These are phyloP conservation scores for Chalaropsis thielavioides DNA, from an alignment of 2,329 filamentous ascomycete genomes.

Conservation along the genomic window DNA sequence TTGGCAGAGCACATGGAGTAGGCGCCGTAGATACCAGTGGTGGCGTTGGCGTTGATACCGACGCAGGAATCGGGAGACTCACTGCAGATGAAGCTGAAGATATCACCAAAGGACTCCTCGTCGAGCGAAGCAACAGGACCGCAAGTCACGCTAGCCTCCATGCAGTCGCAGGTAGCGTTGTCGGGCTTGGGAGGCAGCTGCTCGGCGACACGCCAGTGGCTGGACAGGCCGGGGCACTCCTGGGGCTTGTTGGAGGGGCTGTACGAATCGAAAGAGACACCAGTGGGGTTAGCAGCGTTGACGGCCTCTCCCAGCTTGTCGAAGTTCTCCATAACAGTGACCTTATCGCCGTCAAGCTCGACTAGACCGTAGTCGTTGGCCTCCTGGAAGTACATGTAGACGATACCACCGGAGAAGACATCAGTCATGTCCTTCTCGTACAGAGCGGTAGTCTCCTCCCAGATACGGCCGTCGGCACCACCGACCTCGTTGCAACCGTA, in stretches of 20 bases:
- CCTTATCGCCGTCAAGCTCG: slow-evolving; percentile 41
- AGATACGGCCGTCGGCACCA: slow-evolving; percentile 53
- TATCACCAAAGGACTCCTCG: slow-evolving; percentile 43
- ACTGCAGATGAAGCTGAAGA: slow-evolving; percentile 66
- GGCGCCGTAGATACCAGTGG: slow-evolving; percentile 55
- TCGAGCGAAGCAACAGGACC: slow-evolving; percentile 44
- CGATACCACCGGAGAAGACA: slow-evolving; percentile 90
- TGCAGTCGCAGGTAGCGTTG: slow-evolving; percentile 67
- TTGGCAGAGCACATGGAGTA: slow-evolving; percentile 61
- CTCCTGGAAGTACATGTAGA: slow-evolving; percentile 98
- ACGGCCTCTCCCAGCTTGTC: slow-evolving; percentile 56
- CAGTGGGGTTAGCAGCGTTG: slow-evolving; percentile 49
- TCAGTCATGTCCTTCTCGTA: slow-evolving; percentile 67
- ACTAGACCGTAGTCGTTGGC: slow-evolving; percentile 78
- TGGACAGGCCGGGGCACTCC: slow-evolving; percentile 50
- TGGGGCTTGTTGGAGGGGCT: slow-evolving; percentile 52
- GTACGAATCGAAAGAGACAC: slow-evolving; percentile 54
- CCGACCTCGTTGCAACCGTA: slow-evolving; percentile 75
- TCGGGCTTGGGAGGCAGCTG: slow-evolving; percentile 74
- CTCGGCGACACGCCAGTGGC: slow-evolving; percentile 53
- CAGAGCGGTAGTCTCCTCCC: slow-evolving; percentile 71
- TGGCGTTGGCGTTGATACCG: slow-evolving; percentile 54
- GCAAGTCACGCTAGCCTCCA: slow-evolving; percentile 61
- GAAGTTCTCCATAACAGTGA: slow-evolving; percentile 61
- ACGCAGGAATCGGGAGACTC: slow-evolving; percentile 40